phyloP scores from a whole-genome alignment of 106 monocot species.

The Iris macrosiphon region DNA sequence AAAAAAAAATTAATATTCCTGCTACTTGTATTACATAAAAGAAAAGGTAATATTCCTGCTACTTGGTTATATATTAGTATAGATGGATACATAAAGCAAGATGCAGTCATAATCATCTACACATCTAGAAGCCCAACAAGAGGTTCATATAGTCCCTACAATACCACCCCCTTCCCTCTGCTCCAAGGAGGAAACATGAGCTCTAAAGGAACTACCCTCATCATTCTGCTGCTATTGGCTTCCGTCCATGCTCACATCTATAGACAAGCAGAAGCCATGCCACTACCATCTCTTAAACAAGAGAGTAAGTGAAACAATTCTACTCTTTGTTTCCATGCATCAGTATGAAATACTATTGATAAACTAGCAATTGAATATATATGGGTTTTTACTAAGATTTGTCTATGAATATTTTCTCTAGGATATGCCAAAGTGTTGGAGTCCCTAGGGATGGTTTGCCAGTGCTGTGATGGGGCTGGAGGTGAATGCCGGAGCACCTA shows the following conservation, averaged over 20 bases:
- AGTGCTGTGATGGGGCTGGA: constrained; percentile 25
- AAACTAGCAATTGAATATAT: no score
- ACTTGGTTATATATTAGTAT: no score
- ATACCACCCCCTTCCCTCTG: no score
- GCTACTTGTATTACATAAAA: no score
- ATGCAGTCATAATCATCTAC: no score
- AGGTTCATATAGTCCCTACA: no score
- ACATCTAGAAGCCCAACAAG: no score
- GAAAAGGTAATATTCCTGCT: no score
- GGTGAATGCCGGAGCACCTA: constrained; percentile 27
- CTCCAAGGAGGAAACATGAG: background rate
- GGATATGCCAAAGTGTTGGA: constrained; percentile 26
- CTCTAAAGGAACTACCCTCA: background rate
- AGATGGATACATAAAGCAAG: no score
- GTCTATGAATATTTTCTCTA: background rate
- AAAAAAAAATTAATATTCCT: no score
- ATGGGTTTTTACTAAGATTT: background rate
- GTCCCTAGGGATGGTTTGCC: constrained; percentile 27
- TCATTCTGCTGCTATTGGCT: constrained; percentile 18
- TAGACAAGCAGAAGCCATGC: constrained; percentile 15
- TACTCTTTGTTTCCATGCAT: background rate
- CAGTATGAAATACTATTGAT: no score
- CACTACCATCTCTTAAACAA: constrained; percentile 9
- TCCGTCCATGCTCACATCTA: constrained; percentile 1
- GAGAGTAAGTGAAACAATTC: constrained; percentile 11